These are phyloP conservation scores for Tetrapisispora namnaoensis DNA, from an alignment of 805 yeast genomes.

Conservation along the genomic window DNA sequence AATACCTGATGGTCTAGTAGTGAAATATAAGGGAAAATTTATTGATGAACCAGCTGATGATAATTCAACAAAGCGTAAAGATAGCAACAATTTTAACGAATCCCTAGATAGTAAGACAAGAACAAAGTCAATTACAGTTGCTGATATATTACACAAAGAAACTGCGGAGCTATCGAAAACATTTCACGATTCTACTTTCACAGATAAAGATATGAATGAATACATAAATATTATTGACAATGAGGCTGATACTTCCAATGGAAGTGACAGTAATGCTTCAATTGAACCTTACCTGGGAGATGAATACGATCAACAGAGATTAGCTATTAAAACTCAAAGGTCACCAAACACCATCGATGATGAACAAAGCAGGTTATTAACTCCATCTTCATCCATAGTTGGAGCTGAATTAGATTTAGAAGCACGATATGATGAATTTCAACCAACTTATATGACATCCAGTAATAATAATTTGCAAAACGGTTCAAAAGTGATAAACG, in stretches of 20 bases:
- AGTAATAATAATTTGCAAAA: not conserved
- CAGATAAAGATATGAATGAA: slow-evolving; percentile 11
- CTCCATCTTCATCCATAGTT: slow-evolving; percentile 10
- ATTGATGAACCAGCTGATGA: slow-evolving; percentile 8
- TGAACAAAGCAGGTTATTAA: slow-evolving; percentile 7
- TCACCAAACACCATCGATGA: slow-evolving; percentile 2
- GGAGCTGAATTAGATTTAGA: slow-evolving; percentile 2
- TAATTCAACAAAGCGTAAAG: slow-evolving; percentile 3
- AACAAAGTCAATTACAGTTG: slow-evolving; percentile 16
- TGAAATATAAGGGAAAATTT: slow-evolving; percentile 1
- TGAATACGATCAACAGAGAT: not conserved
- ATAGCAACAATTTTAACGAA: not conserved
- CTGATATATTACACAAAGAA: slow-evolving; percentile 23
- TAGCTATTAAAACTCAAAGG: not conserved
- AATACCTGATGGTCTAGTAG: not conserved
- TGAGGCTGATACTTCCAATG: not conserved
- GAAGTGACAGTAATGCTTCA: not conserved
- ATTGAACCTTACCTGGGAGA: slow-evolving; percentile 1
- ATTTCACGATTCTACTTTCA: slow-evolving; percentile 13
- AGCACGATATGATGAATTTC: slow-evolving; percentile 2
- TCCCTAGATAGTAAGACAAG: not conserved
- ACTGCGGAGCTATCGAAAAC: slow-evolving; percentile 27
- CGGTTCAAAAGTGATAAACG: not conserved
- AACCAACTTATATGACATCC: not conserved
- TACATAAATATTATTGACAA: slow-evolving; percentile 9